A percentile compares a stretch with the other conserved stretches of the same genome.
These are phyloP conservation scores for Metschnikowia lunata DNA, from an alignment of 805 yeast genomes.

Conservation along the genomic window DNA sequence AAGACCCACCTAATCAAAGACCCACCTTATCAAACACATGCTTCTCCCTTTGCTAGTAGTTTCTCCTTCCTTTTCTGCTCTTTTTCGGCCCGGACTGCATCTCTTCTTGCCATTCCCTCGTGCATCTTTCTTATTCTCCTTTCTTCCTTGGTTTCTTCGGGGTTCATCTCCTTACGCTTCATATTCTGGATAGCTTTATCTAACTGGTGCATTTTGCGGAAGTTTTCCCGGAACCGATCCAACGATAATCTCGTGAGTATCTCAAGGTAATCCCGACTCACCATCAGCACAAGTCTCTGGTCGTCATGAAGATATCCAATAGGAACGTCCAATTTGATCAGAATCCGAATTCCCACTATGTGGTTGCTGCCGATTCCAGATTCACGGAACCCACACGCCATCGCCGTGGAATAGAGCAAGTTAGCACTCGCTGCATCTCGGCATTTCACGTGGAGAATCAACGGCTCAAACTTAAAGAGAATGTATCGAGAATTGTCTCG, in stretches of 20 bases:
- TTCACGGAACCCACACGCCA: slow-evolving; percentile 84
- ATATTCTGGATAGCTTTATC: slow-evolving; percentile 38
- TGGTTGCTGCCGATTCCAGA: slow-evolving; percentile 79
- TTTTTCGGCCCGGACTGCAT: slow-evolving; percentile 16
- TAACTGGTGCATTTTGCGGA: slow-evolving; percentile 48
- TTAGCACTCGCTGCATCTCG: slow-evolving; percentile 55
- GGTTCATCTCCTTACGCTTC: slow-evolving; percentile 4
- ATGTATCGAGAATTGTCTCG: slow-evolving; percentile 47
- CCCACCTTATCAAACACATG: not conserved
- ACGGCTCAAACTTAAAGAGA: slow-evolving; percentile 78
- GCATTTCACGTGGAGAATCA: slow-evolving; percentile 80
- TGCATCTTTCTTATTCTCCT: slow-evolving; percentile 48
- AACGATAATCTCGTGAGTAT: slow-evolving; percentile 51
- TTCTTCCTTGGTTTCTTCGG: slow-evolving; percentile 52
- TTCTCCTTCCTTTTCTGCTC: slow-evolving; percentile 9
- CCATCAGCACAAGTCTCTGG: slow-evolving; percentile 37
- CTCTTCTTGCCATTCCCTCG: slow-evolving; percentile 41
- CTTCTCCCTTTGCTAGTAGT: not conserved
- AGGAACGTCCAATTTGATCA: slow-evolving; percentile 73
- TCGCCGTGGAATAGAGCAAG: slow-evolving; percentile 62
- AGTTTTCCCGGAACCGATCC: slow-evolving; percentile 66
- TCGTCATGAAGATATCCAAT: slow-evolving; percentile 50
- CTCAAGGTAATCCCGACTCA: slow-evolving; percentile 47
- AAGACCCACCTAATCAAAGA: too few relatives aligned
- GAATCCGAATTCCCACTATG: slow-evolving; percentile 72